Evolutionary conservation across 768 basidiomycete species (phyloP), one percentile per base, ranked within the genome.

Genomic region (Tephrocybe rancida): DNA sequence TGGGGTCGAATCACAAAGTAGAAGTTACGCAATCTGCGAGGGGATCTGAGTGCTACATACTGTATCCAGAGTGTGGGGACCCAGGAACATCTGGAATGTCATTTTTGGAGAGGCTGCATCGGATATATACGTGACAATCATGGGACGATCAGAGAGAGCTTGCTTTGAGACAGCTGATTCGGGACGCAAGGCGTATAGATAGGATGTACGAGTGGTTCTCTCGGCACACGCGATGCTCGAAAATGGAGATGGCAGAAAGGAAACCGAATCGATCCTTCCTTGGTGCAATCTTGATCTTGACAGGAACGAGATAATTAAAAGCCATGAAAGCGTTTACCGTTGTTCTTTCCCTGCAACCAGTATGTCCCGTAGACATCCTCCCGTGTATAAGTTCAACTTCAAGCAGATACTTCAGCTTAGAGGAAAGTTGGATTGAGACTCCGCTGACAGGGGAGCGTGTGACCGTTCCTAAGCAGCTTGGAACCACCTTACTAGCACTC

Each of bases 341-440:
- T 16, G 21, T 10, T 4, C 27, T 32, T 21, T 14, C 9, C 37
- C 19, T 13, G 14, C 16, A 21, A n/a, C 34, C 13, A 35, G 39
- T 42, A 24, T 38, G n/a, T 19, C 45, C 48, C 24, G 32, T 37
- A 9, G 35, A 9, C 14, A 16, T 37, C 35, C 35, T 16, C 14
- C 35, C 35, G 16, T 9, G 35, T 16, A 13, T 8, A 37, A 9
- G 10, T 32, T 32, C 13, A 13, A n/a, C n/a, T n/a, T n/a, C n/a
- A n/a, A n/a, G n/a, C n/a, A n/a, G n/a, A n/a, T n/a, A n/a, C n/a
- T n/a, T n/a, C n/a, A n/a, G n/a, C n/a, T n/a, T n/a, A n/a, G n/a
- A n/a, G n/a, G n/a, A n/a, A n/a, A n/a, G n/a, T n/a, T n/a, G n/a
- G 35, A 57, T 57, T 57, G 35, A 57, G 56, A 57, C 56, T 57